Evolutionary conservation across 306 rosid species (phyloP).

Genomic region (Castanopsis chinensis): DNA sequence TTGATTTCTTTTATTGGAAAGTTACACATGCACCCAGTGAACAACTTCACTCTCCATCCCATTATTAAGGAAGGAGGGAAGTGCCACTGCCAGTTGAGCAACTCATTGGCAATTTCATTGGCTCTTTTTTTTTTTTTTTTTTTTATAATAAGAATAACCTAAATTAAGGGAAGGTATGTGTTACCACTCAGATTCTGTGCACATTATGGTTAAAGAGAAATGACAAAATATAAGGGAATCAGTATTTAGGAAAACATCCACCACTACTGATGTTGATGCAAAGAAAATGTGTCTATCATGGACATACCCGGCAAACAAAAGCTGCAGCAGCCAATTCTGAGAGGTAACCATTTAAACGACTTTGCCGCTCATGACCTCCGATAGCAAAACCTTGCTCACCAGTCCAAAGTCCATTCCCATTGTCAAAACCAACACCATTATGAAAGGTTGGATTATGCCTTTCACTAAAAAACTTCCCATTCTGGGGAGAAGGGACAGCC

Average conservation of each 20-base stretch:
- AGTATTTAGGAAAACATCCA: neutral
- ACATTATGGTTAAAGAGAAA: neutral
- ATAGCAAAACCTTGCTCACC: conserved; percentile 91
- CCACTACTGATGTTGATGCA: neutral
- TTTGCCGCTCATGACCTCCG: conserved; percentile 85
- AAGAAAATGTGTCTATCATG: conserved; percentile 7
- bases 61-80: too few relatives aligned
- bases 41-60: too few relatives aligned
- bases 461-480: conserved; percentile 43
- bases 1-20: neutral
- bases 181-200: neutral
- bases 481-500: conserved; percentile 34
- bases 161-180: neutral
- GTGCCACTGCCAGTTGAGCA: too few relatives aligned
- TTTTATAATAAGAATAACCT: too few relatives aligned
- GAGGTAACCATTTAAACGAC: conserved; percentile 82
- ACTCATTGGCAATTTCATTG: neutral
- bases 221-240: neutral
- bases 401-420: conserved; percentile 76
- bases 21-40: too few relatives aligned
- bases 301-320: conserved; percentile 87
- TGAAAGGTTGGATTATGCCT: conserved; percentile 54
- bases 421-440: conserved; percentile 87
- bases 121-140: neutral
- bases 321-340: conserved; percentile 99